A percentile compares a stretch with the other conserved stretches of the same genome.
Evolutionary conservation across 768 basidiomycete species (phyloP).

Genomic region (Russula compacta): DNA sequence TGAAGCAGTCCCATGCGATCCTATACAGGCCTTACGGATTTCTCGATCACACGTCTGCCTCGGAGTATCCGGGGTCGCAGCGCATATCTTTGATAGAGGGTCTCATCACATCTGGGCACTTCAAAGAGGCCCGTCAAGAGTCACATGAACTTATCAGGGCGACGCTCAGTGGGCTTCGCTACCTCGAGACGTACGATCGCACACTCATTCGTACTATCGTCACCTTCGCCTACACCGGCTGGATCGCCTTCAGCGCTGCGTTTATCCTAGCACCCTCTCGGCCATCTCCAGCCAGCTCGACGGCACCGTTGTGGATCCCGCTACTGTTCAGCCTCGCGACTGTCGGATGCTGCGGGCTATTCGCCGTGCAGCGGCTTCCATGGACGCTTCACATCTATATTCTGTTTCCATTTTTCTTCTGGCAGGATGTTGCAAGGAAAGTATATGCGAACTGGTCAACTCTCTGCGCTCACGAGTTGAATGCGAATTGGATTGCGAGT

Average conservation of each 20-base stretch:
- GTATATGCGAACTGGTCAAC: background rate
- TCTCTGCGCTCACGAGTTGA: background rate
- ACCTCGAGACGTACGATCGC: constrained; percentile 73
- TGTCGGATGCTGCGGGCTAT: constrained; percentile 38
- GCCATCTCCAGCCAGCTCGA: background rate
- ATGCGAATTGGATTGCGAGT: constrained; percentile 1
- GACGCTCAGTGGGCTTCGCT: constrained; percentile 55
- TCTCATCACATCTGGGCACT: constrained; percentile 35
- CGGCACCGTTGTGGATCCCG: constrained; percentile 1
- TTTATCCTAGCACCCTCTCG: constrained; percentile 42
- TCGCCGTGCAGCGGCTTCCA: constrained; percentile 56
- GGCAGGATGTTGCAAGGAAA: constrained; percentile 41
- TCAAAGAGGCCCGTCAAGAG: constrained; percentile 39
- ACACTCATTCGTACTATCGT: constrained; percentile 63
- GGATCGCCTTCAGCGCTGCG: constrained; percentile 59
- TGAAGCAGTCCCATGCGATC: constrained; percentile 49
- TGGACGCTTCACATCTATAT: constrained; percentile 71
- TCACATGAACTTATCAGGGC: constrained; percentile 45
- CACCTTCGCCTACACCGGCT: constrained; percentile 63
- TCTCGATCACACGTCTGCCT: constrained; percentile 32
- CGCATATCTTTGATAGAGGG: constrained; percentile 36
- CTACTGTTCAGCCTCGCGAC: constrained; percentile 24
- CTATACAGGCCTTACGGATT: constrained; percentile 53
- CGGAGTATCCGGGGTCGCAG: constrained; percentile 28
- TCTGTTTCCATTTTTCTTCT: constrained; percentile 69